Conservation (phyloP, 768 basidiomycete genomes). For the Trametes elegans region DNA sequence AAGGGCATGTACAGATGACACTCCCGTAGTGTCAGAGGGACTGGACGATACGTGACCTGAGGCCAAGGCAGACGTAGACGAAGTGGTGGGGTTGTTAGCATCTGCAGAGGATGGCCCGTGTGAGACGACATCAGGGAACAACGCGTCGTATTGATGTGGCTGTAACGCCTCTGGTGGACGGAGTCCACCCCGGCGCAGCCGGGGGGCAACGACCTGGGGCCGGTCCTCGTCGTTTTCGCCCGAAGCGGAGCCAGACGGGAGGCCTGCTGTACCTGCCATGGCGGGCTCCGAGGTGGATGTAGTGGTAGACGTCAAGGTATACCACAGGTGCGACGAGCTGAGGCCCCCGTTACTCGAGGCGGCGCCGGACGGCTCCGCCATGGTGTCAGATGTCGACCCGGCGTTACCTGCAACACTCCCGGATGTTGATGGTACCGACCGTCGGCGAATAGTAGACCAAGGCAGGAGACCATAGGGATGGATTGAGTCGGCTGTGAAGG, state of each 20-base stretch:
- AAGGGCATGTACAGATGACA: background rate
- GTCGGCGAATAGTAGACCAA: background rate
- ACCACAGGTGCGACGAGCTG: slow-evolving; percentile 27
- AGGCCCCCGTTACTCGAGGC: background rate
- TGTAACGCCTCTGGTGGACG: slow-evolving; percentile 63
- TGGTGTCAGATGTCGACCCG: background rate
- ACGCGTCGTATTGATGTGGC: slow-evolving; percentile 23
- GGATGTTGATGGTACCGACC: background rate
- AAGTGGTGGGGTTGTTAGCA: too few relatives aligned
- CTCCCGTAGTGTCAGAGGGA: background rate
- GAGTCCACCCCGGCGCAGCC: slow-evolving; percentile 65
- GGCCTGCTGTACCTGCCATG: background rate
- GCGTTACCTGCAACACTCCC: background rate
- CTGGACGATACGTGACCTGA: too few relatives aligned
- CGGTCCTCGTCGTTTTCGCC: slow-evolving; percentile 13
- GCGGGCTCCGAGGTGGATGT: background rate
- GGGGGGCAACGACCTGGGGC: slow-evolving; percentile 35
- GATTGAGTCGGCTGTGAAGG: background rate
- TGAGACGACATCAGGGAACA: background rate
- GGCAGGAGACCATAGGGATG: background rate
- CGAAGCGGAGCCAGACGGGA: background rate
- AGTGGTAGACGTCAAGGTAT: slow-evolving; percentile 17
- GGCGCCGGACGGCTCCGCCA: background rate
- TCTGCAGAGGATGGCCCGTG: too few relatives aligned
- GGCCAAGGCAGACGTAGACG: too few relatives aligned